These are phyloP conservation scores for Nitzschia putrida DNA, from an alignment of 108 stramenopile species.

Conservation along the genomic window DNA sequence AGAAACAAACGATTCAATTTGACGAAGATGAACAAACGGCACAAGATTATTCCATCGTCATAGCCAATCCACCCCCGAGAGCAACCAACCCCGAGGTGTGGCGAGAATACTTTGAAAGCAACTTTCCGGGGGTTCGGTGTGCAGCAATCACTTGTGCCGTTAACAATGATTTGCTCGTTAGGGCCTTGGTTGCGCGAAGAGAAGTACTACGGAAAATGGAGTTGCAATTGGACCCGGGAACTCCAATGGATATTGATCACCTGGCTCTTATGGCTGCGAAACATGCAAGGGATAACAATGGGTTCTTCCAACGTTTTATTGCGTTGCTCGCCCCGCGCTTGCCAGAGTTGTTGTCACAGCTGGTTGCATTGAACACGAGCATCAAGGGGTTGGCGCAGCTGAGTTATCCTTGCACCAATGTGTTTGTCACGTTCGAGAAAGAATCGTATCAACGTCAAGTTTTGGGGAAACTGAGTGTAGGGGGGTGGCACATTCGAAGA, in stretches of 20 bases:
- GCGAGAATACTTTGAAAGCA: conserved; percentile 65
- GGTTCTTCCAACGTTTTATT: conserved; percentile 38
- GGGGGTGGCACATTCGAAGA: conserved; percentile 38
- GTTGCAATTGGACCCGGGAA: conserved; percentile 54
- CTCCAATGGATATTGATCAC: conserved; percentile 53
- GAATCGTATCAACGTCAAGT: conserved; percentile 76
- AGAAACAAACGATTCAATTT: conserved; percentile 49
- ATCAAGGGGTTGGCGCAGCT: conserved; percentile 77
- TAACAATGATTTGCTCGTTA: conserved; percentile 78
- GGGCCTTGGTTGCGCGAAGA: conserved; percentile 65
- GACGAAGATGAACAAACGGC: conserved; percentile 91
- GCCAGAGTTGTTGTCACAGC: conserved; percentile 38
- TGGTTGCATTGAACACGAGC: conserved; percentile 63
- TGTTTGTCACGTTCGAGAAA: conserved; percentile 88
- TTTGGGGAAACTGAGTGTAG: conserved; percentile 61
- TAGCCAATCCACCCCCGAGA: conserved; percentile 78
- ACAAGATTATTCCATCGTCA: conserved; percentile 87
- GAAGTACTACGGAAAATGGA: conserved; percentile 63
- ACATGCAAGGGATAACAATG: conserved; percentile 47
- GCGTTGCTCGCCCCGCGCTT: conserved; percentile 57
- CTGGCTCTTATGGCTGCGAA: conserved; percentile 62
- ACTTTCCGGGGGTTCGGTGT: conserved; percentile 57
- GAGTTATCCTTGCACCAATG: conserved; percentile 72
- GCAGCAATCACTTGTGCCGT: conserved; percentile 77
- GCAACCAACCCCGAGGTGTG: conserved; percentile 87